Evolutionary conservation across 768 basidiomycete species (phyloP).

Genomic region (Sporobolomyces pararoseus): DNA sequence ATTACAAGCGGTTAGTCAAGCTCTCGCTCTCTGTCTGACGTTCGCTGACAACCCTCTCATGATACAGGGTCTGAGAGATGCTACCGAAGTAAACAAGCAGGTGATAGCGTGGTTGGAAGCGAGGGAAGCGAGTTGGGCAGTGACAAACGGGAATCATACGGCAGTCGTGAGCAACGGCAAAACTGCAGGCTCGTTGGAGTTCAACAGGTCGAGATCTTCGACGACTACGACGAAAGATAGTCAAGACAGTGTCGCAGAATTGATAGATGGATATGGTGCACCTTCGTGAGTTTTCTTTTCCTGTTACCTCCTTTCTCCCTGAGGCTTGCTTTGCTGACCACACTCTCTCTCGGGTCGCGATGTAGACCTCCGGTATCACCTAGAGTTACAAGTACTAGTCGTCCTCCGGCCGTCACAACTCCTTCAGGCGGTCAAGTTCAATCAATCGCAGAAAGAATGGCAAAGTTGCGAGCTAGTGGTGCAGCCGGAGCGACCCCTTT

Average conservation of each 20-base stretch:
- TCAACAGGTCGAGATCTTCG: conserved; percentile 1
- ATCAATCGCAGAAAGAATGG: conserved; percentile 9
- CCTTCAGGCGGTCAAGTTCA: conserved; percentile 8
- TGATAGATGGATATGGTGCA: conserved; percentile 11
- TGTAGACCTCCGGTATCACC: background rate
- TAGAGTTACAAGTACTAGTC: background rate
- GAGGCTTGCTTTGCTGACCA: background rate
- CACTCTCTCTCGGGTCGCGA: too few species aligned
- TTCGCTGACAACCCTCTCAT: background rate
- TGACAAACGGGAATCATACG: background rate
- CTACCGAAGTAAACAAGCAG: background rate
- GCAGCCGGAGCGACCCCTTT: background rate
- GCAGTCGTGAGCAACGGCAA: background rate
- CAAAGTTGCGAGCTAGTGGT: conserved; percentile 7
- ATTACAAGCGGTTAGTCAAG: background rate
- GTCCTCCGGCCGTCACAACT: conserved; percentile 5
- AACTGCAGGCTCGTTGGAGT: background rate
- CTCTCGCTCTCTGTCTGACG: background rate
- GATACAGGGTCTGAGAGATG: conserved; percentile 2
- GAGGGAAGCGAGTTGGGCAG: background rate
- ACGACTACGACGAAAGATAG: conserved; percentile 1
- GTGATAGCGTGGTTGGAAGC: conserved; percentile 13
- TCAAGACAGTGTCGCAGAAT: background rate
- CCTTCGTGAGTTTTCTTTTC: conserved; percentile 4
- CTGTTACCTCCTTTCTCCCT: background rate